A percentile compares a stretch with the other conserved stretches of the same genome.
Evolutionary conservation across 2,329 filamentous ascomycete species (phyloP).

Genomic region (Thielaviopsis ethacetica): DNA sequence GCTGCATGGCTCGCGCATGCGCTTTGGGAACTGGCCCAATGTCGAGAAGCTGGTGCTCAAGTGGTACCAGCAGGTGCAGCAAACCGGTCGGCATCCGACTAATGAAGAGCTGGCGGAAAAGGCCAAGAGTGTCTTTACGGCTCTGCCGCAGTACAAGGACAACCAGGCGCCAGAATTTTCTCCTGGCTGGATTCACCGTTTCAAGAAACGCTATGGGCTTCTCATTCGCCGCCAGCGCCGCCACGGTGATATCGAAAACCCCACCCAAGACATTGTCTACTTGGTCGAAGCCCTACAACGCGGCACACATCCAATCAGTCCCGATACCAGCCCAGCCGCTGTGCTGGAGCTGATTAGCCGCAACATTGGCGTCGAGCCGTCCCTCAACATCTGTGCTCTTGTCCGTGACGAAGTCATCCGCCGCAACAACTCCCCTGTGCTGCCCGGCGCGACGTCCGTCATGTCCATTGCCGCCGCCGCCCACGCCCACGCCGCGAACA

Average conservation of each 20-base stretch:
- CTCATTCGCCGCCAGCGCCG: conserved; percentile 40
- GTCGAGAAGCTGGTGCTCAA: conserved; percentile 41
- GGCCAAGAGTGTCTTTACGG: conserved; percentile 40
- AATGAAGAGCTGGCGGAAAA: conserved; percentile 48
- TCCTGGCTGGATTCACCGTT: conserved; percentile 47
- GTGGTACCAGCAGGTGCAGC: conserved; percentile 36
- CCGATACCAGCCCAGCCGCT: conserved; percentile 42
- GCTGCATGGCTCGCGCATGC: conserved; percentile 43
- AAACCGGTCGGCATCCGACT: conserved; percentile 38
- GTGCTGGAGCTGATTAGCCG: conserved; percentile 42
- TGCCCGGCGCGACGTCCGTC: neutral
- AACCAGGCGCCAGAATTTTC: conserved; percentile 45
- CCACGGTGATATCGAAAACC: conserved; percentile 30
- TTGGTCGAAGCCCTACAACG: conserved; percentile 43
- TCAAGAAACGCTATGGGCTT: conserved; percentile 46
- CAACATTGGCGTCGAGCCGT: conserved; percentile 37
- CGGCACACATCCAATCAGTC: conserved; percentile 23
- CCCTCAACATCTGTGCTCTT: conserved; percentile 35
- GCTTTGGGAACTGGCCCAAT: conserved; percentile 48
- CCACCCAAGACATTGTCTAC: conserved; percentile 41
- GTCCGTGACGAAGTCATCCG: conserved; percentile 42
- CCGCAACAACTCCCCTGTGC: conserved; percentile 1
- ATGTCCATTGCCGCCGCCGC: conserved; percentile 8
- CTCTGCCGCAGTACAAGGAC: conserved; percentile 43
- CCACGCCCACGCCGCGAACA: conserved; percentile 9